Evolutionary conservation across 768 basidiomycete genomes (phyloP).

Genomic region (Termitomyces sp.): DNA sequence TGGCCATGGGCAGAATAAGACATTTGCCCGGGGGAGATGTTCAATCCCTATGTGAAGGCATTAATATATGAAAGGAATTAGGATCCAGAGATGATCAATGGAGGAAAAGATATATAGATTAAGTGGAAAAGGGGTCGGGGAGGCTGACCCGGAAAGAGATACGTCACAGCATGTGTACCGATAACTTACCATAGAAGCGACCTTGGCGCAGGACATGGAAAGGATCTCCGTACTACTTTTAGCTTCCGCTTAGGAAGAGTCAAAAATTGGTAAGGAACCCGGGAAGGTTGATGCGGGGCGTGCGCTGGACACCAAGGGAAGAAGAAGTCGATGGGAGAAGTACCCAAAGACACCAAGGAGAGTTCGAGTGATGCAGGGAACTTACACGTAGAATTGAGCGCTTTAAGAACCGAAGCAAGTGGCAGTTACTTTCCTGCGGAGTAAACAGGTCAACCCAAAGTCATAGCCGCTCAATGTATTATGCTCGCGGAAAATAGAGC

Average conservation of each 20-base stretch:
- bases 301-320: conserved; percentile 11
- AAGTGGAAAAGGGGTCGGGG: neutral
- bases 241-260: conserved; percentile 16
- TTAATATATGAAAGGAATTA: conserved; percentile 11
- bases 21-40: conserved; percentile 18
- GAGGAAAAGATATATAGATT: conserved; percentile 1
- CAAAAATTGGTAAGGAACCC: conserved; percentile 12
- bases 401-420: conserved; percentile 1
- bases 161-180: conserved; percentile 5
- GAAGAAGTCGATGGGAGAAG: conserved; percentile 1
- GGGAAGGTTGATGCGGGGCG: conserved; percentile 4
- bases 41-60: conserved; percentile 9
- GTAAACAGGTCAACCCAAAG: neutral
- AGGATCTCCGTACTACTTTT: conserved; percentile 11
- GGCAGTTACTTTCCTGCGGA: neutral
- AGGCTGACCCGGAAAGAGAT: neutral
- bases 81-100: conserved; percentile 6
- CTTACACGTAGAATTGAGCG: neutral
- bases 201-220: conserved; percentile 29
- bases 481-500: conserved; percentile 3
- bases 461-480: neutral
- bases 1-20: conserved; percentile 16
- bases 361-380: conserved; percentile 1
- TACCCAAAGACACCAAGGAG: conserved; percentile 4
- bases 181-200: conserved; percentile 28